Percentiles rank a stretch among this genome's conserved stretches.
Evolutionary conservation across 805 yeast genomes (phyloP).

Genomic region (Sungouiella thailandica): DNA sequence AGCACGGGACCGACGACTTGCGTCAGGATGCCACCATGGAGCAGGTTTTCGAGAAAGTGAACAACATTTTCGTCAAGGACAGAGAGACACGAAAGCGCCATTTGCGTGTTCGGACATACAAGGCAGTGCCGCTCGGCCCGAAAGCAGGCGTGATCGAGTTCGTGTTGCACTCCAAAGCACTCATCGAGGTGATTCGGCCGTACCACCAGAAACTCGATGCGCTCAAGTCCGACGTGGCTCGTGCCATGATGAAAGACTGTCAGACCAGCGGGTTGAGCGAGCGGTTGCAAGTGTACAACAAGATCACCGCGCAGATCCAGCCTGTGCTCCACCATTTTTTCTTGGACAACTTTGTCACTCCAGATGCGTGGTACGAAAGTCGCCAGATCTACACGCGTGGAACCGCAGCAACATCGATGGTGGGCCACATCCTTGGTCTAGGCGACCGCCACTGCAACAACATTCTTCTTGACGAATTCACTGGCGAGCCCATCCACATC

Average conservation of each 20-base stretch:
- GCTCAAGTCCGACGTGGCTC: slow-evolving; percentile 51
- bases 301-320: slow-evolving; percentile 44
- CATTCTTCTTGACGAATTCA: slow-evolving; percentile 68
- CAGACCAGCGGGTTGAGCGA: slow-evolving; percentile 43
- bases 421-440: slow-evolving; percentile 83
- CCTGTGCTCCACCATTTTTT: slow-evolving; percentile 76
- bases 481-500: slow-evolving; percentile 93
- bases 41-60: slow-evolving; percentile 88
- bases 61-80: slow-evolving; percentile 53
- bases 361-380: slow-evolving; percentile 70
- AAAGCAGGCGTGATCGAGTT: slow-evolving; percentile 86
- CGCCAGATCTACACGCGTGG: slow-evolving; percentile 68
- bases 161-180: slow-evolving; percentile 69
- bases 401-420: slow-evolving; percentile 77
- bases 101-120: slow-evolving; percentile 72
- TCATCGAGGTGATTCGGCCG: slow-evolving; percentile 62
- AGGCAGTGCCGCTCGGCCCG: slow-evolving; percentile 86
- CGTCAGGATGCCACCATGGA: slow-evolving; percentile 98
- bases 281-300: slow-evolving; percentile 41
- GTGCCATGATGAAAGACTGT: slow-evolving; percentile 55
- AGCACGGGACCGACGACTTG: slow-evolving; percentile 86
- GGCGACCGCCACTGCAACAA: slow-evolving; percentile 96
- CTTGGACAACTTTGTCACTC: slow-evolving; percentile 56
- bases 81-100: slow-evolving; percentile 52
- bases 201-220: slow-evolving; percentile 52